These are phyloP conservation scores for Adenanthera pavonina DNA, from an alignment of 306 rosid genomes.

Conservation along the genomic window DNA sequence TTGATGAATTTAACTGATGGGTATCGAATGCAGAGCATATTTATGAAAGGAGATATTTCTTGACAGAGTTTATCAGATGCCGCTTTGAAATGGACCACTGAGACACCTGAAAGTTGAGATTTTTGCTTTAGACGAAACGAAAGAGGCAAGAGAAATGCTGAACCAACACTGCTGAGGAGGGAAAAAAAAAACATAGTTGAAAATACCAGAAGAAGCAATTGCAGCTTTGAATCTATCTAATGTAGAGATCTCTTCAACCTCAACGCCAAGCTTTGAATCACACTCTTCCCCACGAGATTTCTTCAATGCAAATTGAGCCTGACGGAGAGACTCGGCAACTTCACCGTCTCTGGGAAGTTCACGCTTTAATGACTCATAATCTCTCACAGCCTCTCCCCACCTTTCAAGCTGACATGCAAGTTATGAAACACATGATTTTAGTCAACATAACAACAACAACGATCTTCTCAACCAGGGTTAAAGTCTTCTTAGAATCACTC, in stretches of 20 bases:
- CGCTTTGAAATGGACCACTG: conserved; percentile 76
- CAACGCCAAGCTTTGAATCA: conserved; percentile 60
- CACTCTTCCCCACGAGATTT: conserved; percentile 53
- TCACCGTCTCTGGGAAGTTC: conserved; percentile 80
- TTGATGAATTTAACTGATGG: conserved; percentile 62
- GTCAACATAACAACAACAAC: conserved; percentile 12
- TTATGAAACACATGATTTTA: conserved; percentile 2
- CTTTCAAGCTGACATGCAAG: conserved; percentile 69
- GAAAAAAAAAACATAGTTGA: neutral
- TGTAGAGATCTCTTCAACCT: conserved; percentile 75
- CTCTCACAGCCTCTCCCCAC: conserved; percentile 87
- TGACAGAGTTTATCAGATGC: conserved; percentile 64
- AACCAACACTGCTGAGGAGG: neutral
- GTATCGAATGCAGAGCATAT: conserved; percentile 64
- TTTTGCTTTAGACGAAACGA: conserved; percentile 30
- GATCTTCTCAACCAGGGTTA: neutral
- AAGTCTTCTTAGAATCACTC: neutral
- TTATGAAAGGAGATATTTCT: conserved; percentile 80
- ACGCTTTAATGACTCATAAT: conserved; percentile 69
- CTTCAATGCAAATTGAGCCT: conserved; percentile 68
- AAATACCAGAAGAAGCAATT: conserved; percentile 65
- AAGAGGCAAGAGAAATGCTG: conserved; percentile 33
- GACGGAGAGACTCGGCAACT: conserved; percentile 72
- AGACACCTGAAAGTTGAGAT: conserved; percentile 66
- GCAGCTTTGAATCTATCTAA: conserved; percentile 74